These are phyloP conservation scores for Ploettnerulaceae sp. DNA, from an alignment of 2,329 filamentous ascomycete species.

Conservation along the genomic window DNA sequence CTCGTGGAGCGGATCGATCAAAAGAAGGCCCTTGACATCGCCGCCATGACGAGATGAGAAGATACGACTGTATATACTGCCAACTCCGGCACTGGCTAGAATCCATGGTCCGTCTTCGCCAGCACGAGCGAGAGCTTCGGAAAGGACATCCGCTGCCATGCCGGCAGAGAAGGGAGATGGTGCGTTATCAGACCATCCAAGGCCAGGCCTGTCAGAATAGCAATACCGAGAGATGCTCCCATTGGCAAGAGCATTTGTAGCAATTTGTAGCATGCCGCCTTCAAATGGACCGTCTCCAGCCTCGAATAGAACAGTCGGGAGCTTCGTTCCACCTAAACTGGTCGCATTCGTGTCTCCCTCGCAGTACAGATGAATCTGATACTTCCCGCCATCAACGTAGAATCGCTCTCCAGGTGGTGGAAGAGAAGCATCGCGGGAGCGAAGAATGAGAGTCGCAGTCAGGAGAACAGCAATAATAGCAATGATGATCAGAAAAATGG, in stretches of 20 bases:
- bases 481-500: slow-evolving; percentile 64
- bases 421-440: slow-evolving; percentile 72
- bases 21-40: slow-evolving; percentile 70
- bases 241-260: slow-evolving; percentile 68
- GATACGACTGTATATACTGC: slow-evolving; percentile 83
- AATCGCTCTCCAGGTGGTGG: slow-evolving; percentile 69
- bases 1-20: slow-evolving; percentile 88
- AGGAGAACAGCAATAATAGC: slow-evolving; percentile 66
- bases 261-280: slow-evolving; percentile 73
- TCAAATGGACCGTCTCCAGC: slow-evolving; percentile 77
- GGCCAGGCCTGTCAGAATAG: slow-evolving; percentile 89
- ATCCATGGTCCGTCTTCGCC: slow-evolving; percentile 88
- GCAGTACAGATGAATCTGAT: slow-evolving; percentile 82
- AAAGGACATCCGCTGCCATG: slow-evolving; percentile 84
- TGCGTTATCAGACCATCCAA: slow-evolving; percentile 85
- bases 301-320: slow-evolving; percentile 83
- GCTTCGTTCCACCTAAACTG: slow-evolving; percentile 45
- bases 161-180: slow-evolving; percentile 90
- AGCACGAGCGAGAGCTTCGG: slow-evolving; percentile 74
- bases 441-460: slow-evolving; percentile 73
- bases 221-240: slow-evolving; percentile 85
- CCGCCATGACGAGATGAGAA: slow-evolving; percentile 79
- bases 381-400: slow-evolving; percentile 78
- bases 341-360: slow-evolving; percentile 62
- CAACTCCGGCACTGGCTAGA: slow-evolving; percentile 78